Evolutionary conservation across 1,139 yeast species (phyloP), one percentile per base, ranked within the genome.

Genomic region (Kodamaea sp.): DNA sequence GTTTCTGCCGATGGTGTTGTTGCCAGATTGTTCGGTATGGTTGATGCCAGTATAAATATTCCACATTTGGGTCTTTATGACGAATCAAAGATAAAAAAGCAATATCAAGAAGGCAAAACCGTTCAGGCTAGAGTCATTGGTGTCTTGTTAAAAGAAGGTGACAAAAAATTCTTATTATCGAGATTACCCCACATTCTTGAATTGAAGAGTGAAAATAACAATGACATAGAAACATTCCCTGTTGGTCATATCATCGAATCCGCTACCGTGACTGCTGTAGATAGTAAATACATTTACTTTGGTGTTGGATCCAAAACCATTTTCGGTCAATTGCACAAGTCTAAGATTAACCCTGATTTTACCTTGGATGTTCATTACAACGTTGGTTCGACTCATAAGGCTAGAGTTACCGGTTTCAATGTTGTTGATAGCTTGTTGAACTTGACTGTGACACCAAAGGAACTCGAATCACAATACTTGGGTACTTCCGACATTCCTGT

Each of bases 321-420:
- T n/a, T 52, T 65, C 20, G 95, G 92, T 36, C 84, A 81, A 62
- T 81, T 80, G 3, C 94, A 86, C 54, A 70, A 79, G 40, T 84
- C 97, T 2, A 83, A 83, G 49, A 62, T 86, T 33, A 73, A 81
- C 36, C 65, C 70, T 9, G 79, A 76, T 29, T 73, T 69, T 39
- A 67, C 74, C 29, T 58, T 78, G 36, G 76, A 66, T 34, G 62
- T 68, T 42, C 78, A 77, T 46, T 84, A 77, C 60, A 69, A 70
- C 24, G 59, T 70, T 12, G 94, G 88, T 1, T 71, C 95, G 1
- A 68, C 70, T 9, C 95, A 86, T 57, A 64, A 67, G 35, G 95
- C 96, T 4, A 79, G 97, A 60, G 81, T 92, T 8, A 55, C 85
- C 34, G 88, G 89, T 5, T 86, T 65, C 56, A 79, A 86, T 37